Base-by-base conservation (phyloP, 805 yeast species). In the Metschnikowia proteae region DNA sequence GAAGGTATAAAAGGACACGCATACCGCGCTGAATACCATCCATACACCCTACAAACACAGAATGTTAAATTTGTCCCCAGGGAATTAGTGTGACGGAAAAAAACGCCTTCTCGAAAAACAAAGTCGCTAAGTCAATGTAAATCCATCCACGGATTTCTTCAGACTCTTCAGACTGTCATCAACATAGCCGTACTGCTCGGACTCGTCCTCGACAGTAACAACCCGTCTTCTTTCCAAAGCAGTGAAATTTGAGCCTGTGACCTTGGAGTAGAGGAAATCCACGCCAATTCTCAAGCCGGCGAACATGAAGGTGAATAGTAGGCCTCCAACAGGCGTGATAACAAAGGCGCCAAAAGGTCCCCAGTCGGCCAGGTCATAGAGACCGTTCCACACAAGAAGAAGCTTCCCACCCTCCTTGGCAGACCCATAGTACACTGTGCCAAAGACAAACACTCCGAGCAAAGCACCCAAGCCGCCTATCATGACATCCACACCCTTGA, bases 311-410 rank as follows among this genome's bases (percentile, higher is more conserved):
- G 87, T 83, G 52, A 83, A 71, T 5, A 84, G 52, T 2, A 90
- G 54, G 8, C 92, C 89, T 27, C 92, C 95, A 36, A 83, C 75
- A 5, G 97, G 97, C 1, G 97, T 94, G 53, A 84, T 86, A 5
- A 87, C 92, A 67, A 91, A 91, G 1, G 97, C 96, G 25, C 96
- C 97, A 70, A 91, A 91, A 0, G 96, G 83, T 59, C 95, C 88
- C 97, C 97, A 91, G 62, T 91, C 97, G 43, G 76, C 79, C 5
- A 79, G 71, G 52, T 76, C 71, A 60, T 91, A 91, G 27, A 91
- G 70, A 38, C 97, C 97, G 59, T 86, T 82, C 81, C 84, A 80
- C 46, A 91, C 74, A 50, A 91, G 70, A 45, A 91, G 68, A 45
- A 91, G 74, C 52, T 76, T 76, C 13, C 86, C 97, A 58, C 97